These are phyloP conservation scores for Silene latifolia DNA, from an alignment of 148 eudicot species.

Conservation along the genomic window DNA sequence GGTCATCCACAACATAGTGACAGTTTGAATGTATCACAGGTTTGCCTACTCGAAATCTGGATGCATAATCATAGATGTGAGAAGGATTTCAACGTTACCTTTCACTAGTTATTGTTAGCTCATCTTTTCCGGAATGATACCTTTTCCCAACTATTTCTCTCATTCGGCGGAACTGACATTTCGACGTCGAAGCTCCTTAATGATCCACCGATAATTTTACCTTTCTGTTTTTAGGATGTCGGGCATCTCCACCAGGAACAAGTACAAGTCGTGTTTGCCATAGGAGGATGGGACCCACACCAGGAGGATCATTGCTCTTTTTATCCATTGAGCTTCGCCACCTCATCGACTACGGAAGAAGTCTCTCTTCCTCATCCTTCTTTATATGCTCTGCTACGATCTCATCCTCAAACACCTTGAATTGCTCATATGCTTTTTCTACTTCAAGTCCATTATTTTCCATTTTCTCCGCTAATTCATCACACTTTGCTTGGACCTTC, in stretches of 20 bases:
- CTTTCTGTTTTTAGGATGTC: conserved; percentile 98
- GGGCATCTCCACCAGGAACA: conserved; percentile 85
- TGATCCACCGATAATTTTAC: conserved; percentile 79
- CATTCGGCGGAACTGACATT: conserved; percentile 71
- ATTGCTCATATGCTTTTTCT: conserved; percentile 68
- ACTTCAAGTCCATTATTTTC: conserved; percentile 62
- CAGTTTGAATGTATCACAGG: neutral
- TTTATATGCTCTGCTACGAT: conserved; percentile 59
- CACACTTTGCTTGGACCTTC: conserved; percentile 66
- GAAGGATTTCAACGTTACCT: conserved; percentile 42
- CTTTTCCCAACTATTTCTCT: conserved; percentile 88
- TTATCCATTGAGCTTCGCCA: conserved; percentile 33
- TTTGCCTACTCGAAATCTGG: neutral
- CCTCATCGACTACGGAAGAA: conserved; percentile 49
- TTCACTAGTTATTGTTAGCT: conserved; percentile 90
- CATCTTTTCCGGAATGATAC: conserved; percentile 77
- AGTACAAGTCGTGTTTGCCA: conserved; percentile 81
- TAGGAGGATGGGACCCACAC: conserved; percentile 84
- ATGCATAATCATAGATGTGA: neutral
- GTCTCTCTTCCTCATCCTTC: conserved; percentile 52
- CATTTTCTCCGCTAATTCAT: conserved; percentile 68
- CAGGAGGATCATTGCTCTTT: conserved; percentile 75
- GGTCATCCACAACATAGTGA: neutral
- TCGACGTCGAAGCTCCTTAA: conserved; percentile 90
- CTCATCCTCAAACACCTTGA: conserved; percentile 79